phyloP scores from a whole-genome alignment of 257 asterid species.

The Rhazya stricta region DNA sequence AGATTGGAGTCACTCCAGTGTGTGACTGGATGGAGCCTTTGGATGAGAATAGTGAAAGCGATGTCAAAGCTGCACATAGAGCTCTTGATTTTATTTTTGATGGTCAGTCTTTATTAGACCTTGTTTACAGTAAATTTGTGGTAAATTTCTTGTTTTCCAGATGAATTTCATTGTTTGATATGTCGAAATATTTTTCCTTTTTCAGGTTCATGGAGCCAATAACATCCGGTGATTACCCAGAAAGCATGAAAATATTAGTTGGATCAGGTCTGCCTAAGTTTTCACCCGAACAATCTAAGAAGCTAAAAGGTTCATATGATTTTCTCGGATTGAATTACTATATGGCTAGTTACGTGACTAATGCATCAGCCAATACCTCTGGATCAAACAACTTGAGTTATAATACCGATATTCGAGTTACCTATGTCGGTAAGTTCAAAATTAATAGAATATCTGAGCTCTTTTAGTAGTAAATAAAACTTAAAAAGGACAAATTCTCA shows the following conservation, averaged over 20 bases:
- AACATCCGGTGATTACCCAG: conserved; percentile 21
- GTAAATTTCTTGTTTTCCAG: too few relatives aligned
- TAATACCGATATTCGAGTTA: not conserved
- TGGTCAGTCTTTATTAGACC: conserved; percentile 30
- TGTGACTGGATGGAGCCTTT: conserved; percentile 33
- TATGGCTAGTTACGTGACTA: not conserved
- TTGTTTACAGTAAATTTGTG: too few relatives aligned
- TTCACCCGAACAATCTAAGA: not conserved
- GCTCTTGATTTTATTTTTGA: conserved; percentile 45
- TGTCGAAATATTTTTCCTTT: too few relatives aligned
- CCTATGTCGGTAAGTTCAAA: not conserved
- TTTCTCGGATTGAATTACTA: not conserved
- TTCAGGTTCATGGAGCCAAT: conserved; percentile 27
- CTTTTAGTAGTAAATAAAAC: too few relatives aligned
- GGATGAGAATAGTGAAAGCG: conserved; percentile 19
- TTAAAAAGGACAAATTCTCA: too few relatives aligned
- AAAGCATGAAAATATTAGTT: conserved; percentile 14
- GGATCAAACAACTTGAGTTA: not conserved
- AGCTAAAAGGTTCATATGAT: not conserved
- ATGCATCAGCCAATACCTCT: not conserved
- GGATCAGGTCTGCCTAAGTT: not conserved
- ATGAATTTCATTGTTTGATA: too few relatives aligned
- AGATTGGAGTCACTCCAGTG: conserved; percentile 38
- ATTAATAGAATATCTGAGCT: too few relatives aligned
- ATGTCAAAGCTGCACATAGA: conserved; percentile 34